Conservation (phyloP, 2,329 filamentous ascomycete genomes). For the Fusarium udum region DNA sequence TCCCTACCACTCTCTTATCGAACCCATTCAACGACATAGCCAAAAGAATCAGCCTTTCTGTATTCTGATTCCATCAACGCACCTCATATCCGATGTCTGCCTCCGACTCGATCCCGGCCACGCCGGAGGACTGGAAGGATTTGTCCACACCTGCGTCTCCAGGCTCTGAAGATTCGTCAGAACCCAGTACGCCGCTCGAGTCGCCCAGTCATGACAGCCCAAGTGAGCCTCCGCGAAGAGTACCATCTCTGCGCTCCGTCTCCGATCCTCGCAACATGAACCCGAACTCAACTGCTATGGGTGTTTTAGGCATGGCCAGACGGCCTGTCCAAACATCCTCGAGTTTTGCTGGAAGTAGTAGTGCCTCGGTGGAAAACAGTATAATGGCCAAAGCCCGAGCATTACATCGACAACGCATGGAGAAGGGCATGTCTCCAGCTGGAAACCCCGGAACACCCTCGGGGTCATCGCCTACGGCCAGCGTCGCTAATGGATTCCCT, state of each 20-base stretch:
- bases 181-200: constrained; percentile 60
- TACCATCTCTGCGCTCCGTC: constrained; percentile 68
- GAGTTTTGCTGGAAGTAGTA: constrained; percentile 46
- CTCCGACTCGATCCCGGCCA: constrained; percentile 54
- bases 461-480: constrained; percentile 47
- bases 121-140: constrained; percentile 57
- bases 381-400: constrained; percentile 60
- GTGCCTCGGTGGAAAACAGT: constrained; percentile 50
- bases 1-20: background rate
- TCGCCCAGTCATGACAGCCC: constrained; percentile 48
- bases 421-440: constrained; percentile 52
- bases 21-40: background rate
- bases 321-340: constrained; percentile 58
- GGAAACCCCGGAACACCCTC: constrained; percentile 46
- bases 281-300: constrained; percentile 84
- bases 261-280: constrained; percentile 74
- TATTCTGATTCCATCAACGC: constrained; percentile 6
- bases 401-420: constrained; percentile 58
- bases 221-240: constrained; percentile 56
- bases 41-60: background rate
- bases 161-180: constrained; percentile 57
- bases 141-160: constrained; percentile 54
- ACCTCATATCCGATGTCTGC: constrained; percentile 35
- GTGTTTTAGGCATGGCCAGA: constrained; percentile 74
- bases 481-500: constrained; percentile 55